Base-by-base conservation (phyloP, 306 rosid species). In the Castanea mollissima region DNA sequence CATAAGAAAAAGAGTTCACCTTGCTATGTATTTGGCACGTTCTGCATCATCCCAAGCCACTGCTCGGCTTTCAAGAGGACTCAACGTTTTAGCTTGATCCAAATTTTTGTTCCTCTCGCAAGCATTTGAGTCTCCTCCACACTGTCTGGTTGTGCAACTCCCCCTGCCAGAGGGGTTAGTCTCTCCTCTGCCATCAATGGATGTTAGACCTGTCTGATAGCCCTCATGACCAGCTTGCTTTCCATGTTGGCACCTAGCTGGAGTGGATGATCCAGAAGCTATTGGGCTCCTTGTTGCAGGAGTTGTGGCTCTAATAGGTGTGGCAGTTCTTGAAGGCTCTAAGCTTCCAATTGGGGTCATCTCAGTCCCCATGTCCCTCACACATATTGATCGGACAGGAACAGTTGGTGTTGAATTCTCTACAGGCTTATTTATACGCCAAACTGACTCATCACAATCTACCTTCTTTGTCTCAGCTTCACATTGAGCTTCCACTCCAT, bases 31-130 rank as follows among this genome's bases (percentile, higher is more conserved):
- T 73, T 91, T 96, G 62, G 99, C 94, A 27, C 94, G 92, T 81
- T 96, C 98, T 46, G 99, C 99, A 57, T 96, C 98, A 75, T 96
- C 94, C 99, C 99, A 96, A 69, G 97, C 98, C 85, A 89, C 77
- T 68, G 98, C 99, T 81, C 93, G 62, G 41, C 87, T 79, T 86
- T 96, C 99, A 14, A 96, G 74, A 27, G 98, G 88, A 82, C 80
- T 84, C 73, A 82, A 72, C 60, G 86, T 85, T 69, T 56, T 79
- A 51, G 74, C 84, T 65, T 87, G 90, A 86, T 82, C 90, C 57
- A 85, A 92, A 76, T 11, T 44, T 74, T 77, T 89, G 79, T 72
- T 84, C 76, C 79, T 58, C 69, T 81, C 85, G 74, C 87, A 86
- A 73, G 81, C 90, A 73, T 72, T 85, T 46, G 84, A 76, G 73